These are phyloP conservation scores for Cryptosporidium bovis DNA, from an alignment of 169 alveolate genomes.

Conservation along the genomic window DNA sequence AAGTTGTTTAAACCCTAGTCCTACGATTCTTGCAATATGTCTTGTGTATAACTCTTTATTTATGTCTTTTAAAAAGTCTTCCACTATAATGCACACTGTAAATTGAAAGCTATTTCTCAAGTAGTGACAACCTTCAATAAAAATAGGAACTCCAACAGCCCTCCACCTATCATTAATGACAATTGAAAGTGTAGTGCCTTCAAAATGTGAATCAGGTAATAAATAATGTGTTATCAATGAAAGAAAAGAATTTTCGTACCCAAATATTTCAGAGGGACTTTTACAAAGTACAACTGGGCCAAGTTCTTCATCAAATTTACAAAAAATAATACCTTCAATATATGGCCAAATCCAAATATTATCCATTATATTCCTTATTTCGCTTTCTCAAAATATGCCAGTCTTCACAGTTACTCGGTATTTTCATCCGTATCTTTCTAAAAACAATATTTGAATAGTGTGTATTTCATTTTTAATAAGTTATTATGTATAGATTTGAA, in stretches of 20 bases:
- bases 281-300: constrained; percentile 67
- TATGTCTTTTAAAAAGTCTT: neutral
- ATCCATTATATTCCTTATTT: neutral
- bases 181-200: constrained; percentile 32
- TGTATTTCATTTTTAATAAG: neutral
- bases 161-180: constrained; percentile 37
- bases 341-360: constrained; percentile 37
- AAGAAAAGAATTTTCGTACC: constrained; percentile 20
- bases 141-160: constrained; percentile 64
- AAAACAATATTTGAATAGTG: neutral
- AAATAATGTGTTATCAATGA: constrained; percentile 45
- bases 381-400: neutral
- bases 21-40: constrained; percentile 51
- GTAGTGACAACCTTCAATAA: constrained; percentile 57
- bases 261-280: constrained; percentile 56
- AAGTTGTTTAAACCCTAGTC: constrained; percentile 46
- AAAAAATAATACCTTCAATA: constrained; percentile 65
- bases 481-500: neutral
- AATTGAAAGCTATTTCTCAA: constrained; percentile 67
- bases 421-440: no score
- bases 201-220: constrained; percentile 62
- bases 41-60: constrained; percentile 48
- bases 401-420: neutral
- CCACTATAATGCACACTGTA: constrained; percentile 52
- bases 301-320: constrained; percentile 73